These are phyloP conservation scores for Ophiostoma perfectum DNA, from an alignment of 2,329 filamentous ascomycete species.

Conservation along the genomic window DNA sequence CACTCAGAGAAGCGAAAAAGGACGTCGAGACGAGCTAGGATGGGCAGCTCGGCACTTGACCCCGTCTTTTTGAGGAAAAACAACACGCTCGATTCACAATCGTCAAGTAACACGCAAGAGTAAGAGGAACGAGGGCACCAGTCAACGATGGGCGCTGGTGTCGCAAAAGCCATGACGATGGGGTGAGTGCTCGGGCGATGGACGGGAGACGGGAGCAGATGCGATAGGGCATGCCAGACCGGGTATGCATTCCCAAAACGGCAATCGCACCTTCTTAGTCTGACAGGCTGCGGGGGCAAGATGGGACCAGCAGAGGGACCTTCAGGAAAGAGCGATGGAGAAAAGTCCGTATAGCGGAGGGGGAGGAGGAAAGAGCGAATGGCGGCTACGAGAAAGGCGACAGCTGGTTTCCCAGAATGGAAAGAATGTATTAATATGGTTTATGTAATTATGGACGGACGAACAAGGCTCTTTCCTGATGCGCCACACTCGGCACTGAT, in stretches of 20 bases:
- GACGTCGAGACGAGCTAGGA: not conserved
- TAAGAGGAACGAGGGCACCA: not conserved
- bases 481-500: not conserved
- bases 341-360: not conserved
- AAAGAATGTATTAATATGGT: not conserved
- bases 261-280: conserved; percentile 16
- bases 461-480: too few relatives aligned
- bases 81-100: not conserved
- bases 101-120: not conserved
- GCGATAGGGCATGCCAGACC: conserved; percentile 12
- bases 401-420: too few relatives aligned
- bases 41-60: conserved; percentile 3
- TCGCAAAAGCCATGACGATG: not conserved
- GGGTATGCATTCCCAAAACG: conserved; percentile 24
- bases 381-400: too few relatives aligned
- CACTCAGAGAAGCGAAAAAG: not conserved
- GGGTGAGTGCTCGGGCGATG: too few relatives aligned
- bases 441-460: not conserved
- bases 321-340: not conserved
- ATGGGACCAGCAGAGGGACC: not conserved
- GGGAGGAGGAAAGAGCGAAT: too few relatives aligned
- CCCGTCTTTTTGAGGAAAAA: not conserved
- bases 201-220: conserved; percentile 9
- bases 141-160: not conserved
- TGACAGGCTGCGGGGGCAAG: conserved; percentile 5